Conservation (phyloP, 2,329 filamentous ascomycete genomes). For the Apiospora malaysiana region DNA sequence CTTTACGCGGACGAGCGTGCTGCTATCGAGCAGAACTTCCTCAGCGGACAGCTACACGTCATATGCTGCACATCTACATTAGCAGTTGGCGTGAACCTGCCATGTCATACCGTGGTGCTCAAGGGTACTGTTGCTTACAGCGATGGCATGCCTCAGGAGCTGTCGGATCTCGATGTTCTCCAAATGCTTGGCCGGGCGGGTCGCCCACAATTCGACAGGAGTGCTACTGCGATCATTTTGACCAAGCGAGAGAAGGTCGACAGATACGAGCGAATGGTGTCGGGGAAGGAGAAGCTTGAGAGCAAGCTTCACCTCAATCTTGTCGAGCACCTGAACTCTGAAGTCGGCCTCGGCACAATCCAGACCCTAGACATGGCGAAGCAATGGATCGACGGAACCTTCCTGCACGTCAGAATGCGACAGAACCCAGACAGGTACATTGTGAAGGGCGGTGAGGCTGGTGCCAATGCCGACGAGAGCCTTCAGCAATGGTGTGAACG, state of each 20-base stretch:
- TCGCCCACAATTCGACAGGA: constrained; percentile 81
- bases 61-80: constrained; percentile 90
- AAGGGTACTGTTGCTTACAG: constrained; percentile 78
- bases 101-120: constrained; percentile 81
- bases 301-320: constrained; percentile 80
- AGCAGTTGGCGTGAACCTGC: constrained; percentile 82
- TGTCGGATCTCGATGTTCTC: constrained; percentile 84
- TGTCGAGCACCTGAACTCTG: constrained; percentile 84
- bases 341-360: constrained; percentile 79
- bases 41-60: constrained; percentile 74
- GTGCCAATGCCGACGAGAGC: constrained; percentile 62
- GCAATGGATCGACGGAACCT: constrained; percentile 78
- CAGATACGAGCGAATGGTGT: constrained; percentile 75
- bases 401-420: constrained; percentile 75
- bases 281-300: constrained; percentile 75
- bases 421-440: constrained; percentile 75
- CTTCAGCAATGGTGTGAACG: constrained; percentile 74
- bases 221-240: constrained; percentile 79
- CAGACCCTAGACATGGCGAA: constrained; percentile 68
- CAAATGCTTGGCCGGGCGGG: constrained; percentile 89
- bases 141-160: constrained; percentile 67
- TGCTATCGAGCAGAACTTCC: constrained; percentile 70
- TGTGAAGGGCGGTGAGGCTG: constrained; percentile 58
- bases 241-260: constrained; percentile 69
- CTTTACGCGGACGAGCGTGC: constrained; percentile 68